Percentiles rank a stretch among this genome's conserved stretches.
These are phyloP conservation scores for Coemansia furcata DNA, from an alignment of 192 early-diverging fungal genomes.

Conservation along the genomic window DNA sequence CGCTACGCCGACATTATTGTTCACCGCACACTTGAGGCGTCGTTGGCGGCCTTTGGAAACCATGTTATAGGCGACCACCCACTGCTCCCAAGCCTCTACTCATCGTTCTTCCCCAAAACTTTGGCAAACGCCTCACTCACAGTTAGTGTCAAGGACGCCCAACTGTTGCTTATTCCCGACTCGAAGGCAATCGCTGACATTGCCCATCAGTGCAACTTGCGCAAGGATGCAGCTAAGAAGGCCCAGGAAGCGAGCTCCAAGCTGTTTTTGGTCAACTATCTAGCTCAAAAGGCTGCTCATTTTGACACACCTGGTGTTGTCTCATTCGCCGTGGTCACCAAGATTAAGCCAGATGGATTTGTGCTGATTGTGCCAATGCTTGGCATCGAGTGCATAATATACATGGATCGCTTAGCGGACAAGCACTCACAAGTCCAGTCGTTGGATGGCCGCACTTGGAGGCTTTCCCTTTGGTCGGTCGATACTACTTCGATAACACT, in stretches of 20 bases:
- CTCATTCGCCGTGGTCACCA: constrained; percentile 58
- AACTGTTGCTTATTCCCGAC: constrained; percentile 17
- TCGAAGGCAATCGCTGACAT: constrained; percentile 14
- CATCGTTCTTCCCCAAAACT: constrained; percentile 36
- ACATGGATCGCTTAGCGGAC: constrained; percentile 52
- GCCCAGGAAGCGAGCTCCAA: constrained; percentile 89
- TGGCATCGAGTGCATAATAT: constrained; percentile 88
- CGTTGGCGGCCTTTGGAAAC: constrained; percentile 29
- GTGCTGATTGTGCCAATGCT: constrained; percentile 77
- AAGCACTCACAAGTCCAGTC: constrained; percentile 18
- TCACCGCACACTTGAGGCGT: constrained; percentile 74
- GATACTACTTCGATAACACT: constrained; percentile 18
- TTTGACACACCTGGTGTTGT: constrained; percentile 43
- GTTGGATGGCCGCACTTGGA: constrained; percentile 21
- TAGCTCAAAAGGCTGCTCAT: constrained; percentile 55
- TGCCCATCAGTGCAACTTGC: constrained; percentile 80
- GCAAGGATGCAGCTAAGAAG: constrained; percentile 80
- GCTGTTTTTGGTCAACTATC: constrained; percentile 84
- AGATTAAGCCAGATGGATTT: constrained; percentile 84
- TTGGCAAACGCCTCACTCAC: constrained; percentile 18
- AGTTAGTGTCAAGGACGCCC: neutral
- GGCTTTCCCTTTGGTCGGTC: constrained; percentile 32
- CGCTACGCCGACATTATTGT: constrained; percentile 97
- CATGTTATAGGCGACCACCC: constrained; percentile 42
- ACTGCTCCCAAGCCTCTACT: constrained; percentile 30